Conservation (phyloP, 176 grass and related monocot species). For the Lolium multiflorum region DNA sequence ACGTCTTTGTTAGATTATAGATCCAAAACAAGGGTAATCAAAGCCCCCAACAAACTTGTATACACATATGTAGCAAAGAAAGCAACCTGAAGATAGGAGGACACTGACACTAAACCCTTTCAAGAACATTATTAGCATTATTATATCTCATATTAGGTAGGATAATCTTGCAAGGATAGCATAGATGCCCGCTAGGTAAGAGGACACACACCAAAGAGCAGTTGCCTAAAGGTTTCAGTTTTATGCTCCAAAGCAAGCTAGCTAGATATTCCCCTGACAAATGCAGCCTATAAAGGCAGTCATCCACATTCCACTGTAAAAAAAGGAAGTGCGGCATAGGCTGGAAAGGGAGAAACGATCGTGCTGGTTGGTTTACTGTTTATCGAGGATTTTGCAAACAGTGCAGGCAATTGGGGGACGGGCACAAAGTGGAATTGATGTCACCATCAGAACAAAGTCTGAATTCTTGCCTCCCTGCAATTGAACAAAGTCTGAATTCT, state of each 20-base stretch:
- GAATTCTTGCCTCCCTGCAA: slow-evolving; percentile 49
- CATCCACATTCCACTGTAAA: slow-evolving; percentile 37
- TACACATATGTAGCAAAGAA: slow-evolving; percentile 42
- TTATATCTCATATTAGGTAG: slow-evolving; percentile 45
- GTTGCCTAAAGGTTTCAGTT: slow-evolving; percentile 44
- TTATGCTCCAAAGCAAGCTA: slow-evolving; percentile 55
- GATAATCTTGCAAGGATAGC: slow-evolving; percentile 64
- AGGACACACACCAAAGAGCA: slow-evolving; percentile 42
- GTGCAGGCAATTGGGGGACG: slow-evolving; percentile 25
- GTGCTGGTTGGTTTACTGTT: slow-evolving; percentile 36
- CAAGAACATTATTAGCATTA: slow-evolving; percentile 33
- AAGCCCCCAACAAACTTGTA: slow-evolving; percentile 44
- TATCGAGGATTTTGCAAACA: slow-evolving; percentile 26
- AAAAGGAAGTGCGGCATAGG: slow-evolving; percentile 42
- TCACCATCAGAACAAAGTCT: slow-evolving; percentile 37
- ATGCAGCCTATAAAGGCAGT: slow-evolving; percentile 44
- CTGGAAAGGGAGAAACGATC: slow-evolving; percentile 40
- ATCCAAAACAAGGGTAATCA: slow-evolving; percentile 45
- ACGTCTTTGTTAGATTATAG: slow-evolving; percentile 42
- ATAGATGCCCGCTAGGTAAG: slow-evolving; percentile 36
- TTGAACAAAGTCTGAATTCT: slow-evolving; percentile 38
- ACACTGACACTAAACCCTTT: slow-evolving; percentile 46
- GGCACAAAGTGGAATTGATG: slow-evolving; percentile 33
- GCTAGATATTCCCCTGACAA: slow-evolving; percentile 50
- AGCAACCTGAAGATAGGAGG: slow-evolving; percentile 39